A percentile compares a stretch with the other conserved stretches of the same genome.
phyloP scores from a whole-genome alignment of 257 asterid genomes.

The Eucommia ulmoides region DNA sequence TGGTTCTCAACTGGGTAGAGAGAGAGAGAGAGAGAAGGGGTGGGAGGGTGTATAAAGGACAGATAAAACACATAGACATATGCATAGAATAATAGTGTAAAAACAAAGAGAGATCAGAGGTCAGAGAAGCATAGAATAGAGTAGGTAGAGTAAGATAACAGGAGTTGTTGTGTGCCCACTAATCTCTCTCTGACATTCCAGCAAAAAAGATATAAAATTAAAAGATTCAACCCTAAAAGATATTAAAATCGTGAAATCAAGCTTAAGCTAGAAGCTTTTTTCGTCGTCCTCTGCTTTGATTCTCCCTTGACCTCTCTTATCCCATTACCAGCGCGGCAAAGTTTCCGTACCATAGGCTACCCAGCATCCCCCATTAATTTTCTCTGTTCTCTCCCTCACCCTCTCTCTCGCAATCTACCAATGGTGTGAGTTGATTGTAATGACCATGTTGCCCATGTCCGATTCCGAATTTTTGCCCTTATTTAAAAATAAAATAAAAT shows the following conservation, averaged over 20 bases:
- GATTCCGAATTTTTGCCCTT: too few species aligned
- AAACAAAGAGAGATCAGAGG: conserved; percentile 13
- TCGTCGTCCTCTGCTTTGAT: neutral
- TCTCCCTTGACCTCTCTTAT: neutral
- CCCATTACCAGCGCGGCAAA: neutral
- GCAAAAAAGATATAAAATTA: too few species aligned
- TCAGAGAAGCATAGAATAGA: conserved; percentile 13
- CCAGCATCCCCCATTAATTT: too few species aligned
- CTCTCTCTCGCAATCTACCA: too few species aligned
- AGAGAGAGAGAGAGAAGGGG: conserved; percentile 39
- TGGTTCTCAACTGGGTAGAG: conserved; percentile 22
- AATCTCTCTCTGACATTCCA: conserved; percentile 30
- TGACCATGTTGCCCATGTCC: too few species aligned
- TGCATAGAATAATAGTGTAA: conserved; percentile 11
- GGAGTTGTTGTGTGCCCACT: conserved; percentile 28
- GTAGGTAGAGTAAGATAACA: conserved; percentile 2
- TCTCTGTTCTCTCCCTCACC: too few species aligned
- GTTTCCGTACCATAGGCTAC: too few species aligned
- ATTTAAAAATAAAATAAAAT: too few species aligned
- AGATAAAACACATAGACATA: conserved; percentile 17
- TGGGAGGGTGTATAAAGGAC: conserved; percentile 27
- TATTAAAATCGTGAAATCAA: neutral
- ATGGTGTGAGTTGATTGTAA: too few species aligned
- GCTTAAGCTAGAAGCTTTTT: neutral
- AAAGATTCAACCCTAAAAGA: neutral